These are phyloP conservation scores for Acer negundo DNA, from an alignment of 345 rosid genomes.

Conservation along the genomic window DNA sequence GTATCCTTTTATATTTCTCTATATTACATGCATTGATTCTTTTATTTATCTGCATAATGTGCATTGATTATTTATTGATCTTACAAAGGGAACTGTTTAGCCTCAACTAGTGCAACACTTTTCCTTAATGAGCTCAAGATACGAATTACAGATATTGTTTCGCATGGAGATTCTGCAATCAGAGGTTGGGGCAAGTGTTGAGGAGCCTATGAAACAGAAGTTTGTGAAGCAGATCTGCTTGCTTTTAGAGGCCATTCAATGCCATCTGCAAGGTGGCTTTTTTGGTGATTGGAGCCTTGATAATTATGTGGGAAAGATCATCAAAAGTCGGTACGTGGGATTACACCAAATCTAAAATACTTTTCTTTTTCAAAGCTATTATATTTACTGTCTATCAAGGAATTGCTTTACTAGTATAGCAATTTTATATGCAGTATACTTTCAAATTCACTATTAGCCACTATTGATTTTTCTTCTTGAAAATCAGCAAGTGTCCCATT, in stretches of 20 bases:
- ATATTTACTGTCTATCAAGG: background rate
- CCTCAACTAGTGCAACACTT: slow-evolving; percentile 21
- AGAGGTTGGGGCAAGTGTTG: slow-evolving; percentile 50
- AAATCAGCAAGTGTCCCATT: too few relatives aligned
- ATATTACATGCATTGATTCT: background rate
- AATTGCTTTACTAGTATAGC: background rate
- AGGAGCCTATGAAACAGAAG: slow-evolving; percentile 58
- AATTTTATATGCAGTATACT: too few relatives aligned
- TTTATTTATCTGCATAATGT: slow-evolving; percentile 2
- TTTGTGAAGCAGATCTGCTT: slow-evolving; percentile 80
- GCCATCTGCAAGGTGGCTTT: slow-evolving; percentile 83
- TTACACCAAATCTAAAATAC: background rate
- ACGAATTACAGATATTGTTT: slow-evolving; percentile 86
- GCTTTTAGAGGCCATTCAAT: slow-evolving; percentile 72
- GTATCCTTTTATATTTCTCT: slow-evolving; percentile 60
- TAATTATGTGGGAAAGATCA: slow-evolving; percentile 69
- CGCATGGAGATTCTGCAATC: slow-evolving; percentile 92
- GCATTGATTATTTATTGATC: slow-evolving; percentile 14
- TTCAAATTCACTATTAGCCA: too few relatives aligned
- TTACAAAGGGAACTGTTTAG: slow-evolving; percentile 5
- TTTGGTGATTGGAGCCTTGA: slow-evolving; percentile 95
- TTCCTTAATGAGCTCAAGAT: slow-evolving; percentile 70
- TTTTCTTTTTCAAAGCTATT: background rate
- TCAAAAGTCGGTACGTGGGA: slow-evolving; percentile 59
- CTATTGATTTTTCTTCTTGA: too few relatives aligned